Evolutionary conservation across 805 yeast genomes (phyloP).

Genomic region (Ogataea dorogensis): DNA sequence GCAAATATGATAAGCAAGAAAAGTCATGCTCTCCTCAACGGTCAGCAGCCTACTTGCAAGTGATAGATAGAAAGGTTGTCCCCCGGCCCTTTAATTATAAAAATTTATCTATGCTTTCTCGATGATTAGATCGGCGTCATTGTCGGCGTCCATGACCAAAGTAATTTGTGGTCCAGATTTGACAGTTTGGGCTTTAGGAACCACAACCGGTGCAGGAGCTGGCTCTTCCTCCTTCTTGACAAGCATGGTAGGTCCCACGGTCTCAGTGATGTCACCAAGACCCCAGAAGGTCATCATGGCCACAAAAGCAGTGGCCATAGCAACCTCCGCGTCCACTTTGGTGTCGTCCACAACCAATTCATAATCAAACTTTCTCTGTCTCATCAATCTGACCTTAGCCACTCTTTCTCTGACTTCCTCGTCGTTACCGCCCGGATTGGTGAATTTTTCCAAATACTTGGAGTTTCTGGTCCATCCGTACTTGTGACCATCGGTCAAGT

Average conservation of each 20-base stretch:
- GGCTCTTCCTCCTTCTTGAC: constrained; percentile 12
- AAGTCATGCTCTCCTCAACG: constrained; percentile 9
- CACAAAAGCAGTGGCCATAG: constrained; percentile 58
- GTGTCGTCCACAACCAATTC: constrained; percentile 51
- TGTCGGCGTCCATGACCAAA: constrained; percentile 29
- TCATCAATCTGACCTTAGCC: constrained; percentile 54
- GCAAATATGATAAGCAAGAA: constrained; percentile 9
- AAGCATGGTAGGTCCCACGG: constrained; percentile 49
- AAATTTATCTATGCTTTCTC: constrained; percentile 24
- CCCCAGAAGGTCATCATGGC: constrained; percentile 72
- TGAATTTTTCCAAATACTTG: constrained; percentile 48
- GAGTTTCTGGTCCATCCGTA: constrained; percentile 57
- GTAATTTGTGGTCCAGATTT: constrained; percentile 27
- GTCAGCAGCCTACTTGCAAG: constrained; percentile 2
- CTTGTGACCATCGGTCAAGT: constrained; percentile 50
- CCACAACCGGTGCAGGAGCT: constrained; percentile 11
- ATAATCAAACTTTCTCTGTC: constrained; percentile 59
- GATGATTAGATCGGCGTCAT: constrained; percentile 34
- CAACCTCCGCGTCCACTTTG: constrained; percentile 49
- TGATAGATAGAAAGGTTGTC: constrained; percentile 8
- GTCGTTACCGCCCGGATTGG: constrained; percentile 54
- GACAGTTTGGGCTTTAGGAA: constrained; percentile 4
- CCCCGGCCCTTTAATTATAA: constrained; percentile 9
- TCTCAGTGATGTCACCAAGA: constrained; percentile 49
- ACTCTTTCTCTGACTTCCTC: constrained; percentile 54